Evolutionary conservation across 345 rosid genomes (phyloP).

Genomic region (Dipteronia sinensis): DNA sequence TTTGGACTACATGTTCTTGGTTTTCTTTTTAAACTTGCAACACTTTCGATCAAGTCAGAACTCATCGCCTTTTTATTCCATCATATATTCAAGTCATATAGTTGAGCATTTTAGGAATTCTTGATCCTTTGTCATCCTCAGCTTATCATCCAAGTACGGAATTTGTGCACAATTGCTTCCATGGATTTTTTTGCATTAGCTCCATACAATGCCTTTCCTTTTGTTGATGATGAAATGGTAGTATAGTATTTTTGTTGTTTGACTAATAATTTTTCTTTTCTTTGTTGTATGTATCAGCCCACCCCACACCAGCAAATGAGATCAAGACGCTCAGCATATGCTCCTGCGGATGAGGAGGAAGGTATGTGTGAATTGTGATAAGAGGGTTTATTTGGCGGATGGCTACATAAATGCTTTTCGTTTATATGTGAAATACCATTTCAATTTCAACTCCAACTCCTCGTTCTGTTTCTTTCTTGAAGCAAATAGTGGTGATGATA

Average conservation of each 20-base stretch:
- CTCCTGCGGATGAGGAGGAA: constrained; percentile 57
- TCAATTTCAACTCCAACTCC: not conserved
- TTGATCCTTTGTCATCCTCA: not conserved
- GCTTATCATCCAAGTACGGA: not conserved
- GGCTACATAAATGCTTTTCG: not conserved
- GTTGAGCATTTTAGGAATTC: not conserved
- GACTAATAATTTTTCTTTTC: not conserved
- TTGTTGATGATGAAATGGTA: not conserved
- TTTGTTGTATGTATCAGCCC: constrained; percentile 45
- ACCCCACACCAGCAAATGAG: constrained; percentile 73
- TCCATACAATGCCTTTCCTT: not conserved
- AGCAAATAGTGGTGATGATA: constrained; percentile 7
- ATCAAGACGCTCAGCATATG: constrained; percentile 75
- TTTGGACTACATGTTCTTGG: not conserved
- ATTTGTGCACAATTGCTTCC: not conserved
- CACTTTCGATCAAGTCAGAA: not conserved
- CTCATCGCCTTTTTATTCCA: not conserved
- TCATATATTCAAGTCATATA: not conserved
- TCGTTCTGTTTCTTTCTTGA: not conserved
- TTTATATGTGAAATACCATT: not conserved
- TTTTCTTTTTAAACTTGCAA: not conserved
- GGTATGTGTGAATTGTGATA: constrained; percentile 41
- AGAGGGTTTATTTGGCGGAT: not conserved
- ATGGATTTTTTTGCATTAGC: not conserved
- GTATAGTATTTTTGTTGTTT: not conserved